Evolutionary conservation across 805 yeast genomes (phyloP), one percentile per base, ranked within the genome.

Genomic region (Metschnikowia amazonensis): DNA sequence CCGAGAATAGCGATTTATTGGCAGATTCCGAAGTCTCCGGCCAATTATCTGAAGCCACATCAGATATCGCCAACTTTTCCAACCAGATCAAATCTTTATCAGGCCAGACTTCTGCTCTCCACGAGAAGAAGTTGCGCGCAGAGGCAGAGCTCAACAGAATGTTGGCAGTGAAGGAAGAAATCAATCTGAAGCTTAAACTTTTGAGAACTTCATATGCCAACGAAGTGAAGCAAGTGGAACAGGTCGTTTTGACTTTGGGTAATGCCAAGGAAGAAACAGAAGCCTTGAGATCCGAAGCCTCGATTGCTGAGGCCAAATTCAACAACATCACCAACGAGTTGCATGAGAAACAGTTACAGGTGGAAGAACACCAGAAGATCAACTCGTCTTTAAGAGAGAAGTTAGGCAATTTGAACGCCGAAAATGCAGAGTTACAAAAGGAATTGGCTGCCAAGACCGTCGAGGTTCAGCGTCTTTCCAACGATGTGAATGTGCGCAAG

Each of bases 51-150:
- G 78, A 79, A 48, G 92, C 96, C 3, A 81, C 94, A 5, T 78
- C 89, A 5, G 96, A 88, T 56, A 77, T 89, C 62, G 96, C 95
- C 13, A 88, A 90, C 55, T 73, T 86, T 34, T 85, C 95, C 0
- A 87, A 84, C 56, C 96, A 90, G 67, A 83, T 88, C 52, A 81
- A 81, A 51, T 85, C 96, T 0, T 70, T 92, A 52, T 77, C 89
- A 1, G 66, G 75, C 18, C 96, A 89, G 64, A 86, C 95, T 1
- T 72, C 86, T 0, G 76, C 74, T 13, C 74, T 86, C 25, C 82
- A 82, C 48, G 84, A 79, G 18, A 86, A 86, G 65, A 82, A 88
- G 50, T 69, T 77, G 16, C 77, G 81, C 49, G 89, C 96, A 1
- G 89, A 84, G 58, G 80, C 77, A 46, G 97, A 92, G 59, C 73